These are phyloP conservation scores for Nannochloris sp. DNA, from an alignment of 139 green algal genomes.

Conservation along the genomic window DNA sequence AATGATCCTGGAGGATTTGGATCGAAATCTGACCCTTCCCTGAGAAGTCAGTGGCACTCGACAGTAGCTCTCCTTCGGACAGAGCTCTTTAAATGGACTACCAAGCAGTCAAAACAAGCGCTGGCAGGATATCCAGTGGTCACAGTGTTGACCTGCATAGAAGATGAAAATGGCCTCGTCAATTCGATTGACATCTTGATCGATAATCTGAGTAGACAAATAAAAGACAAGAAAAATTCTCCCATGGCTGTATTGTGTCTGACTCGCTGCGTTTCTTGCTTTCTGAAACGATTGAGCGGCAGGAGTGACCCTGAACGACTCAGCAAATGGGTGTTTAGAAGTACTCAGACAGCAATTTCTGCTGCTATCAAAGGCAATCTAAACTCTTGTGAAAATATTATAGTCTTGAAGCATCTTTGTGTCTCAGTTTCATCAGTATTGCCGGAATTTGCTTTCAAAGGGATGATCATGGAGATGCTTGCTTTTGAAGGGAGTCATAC, in stretches of 20 bases:
- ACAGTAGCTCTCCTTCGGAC: slow-evolving; percentile 37
- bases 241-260: slow-evolving; percentile 27
- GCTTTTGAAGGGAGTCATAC: slow-evolving; percentile 27
- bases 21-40: background rate
- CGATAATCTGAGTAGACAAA: slow-evolving; percentile 54
- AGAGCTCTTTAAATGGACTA: slow-evolving; percentile 52
- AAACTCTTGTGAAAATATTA: slow-evolving; percentile 37
- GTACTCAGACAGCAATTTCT: slow-evolving; percentile 36
- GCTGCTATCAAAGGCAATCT: slow-evolving; percentile 45
- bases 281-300: slow-evolving; percentile 17
- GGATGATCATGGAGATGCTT: slow-evolving; percentile 66
- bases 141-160: slow-evolving; percentile 68
- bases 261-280: slow-evolving; percentile 18
- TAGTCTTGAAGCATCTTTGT: slow-evolving; percentile 43
- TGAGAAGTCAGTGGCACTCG: slow-evolving; percentile 27
- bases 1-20: slow-evolving; percentile 22
- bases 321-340: slow-evolving; percentile 44
- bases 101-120: slow-evolving; percentile 66
- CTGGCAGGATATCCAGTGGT: slow-evolving; percentile 48
- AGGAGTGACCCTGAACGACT: slow-evolving; percentile 13
- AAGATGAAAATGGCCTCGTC: slow-evolving; percentile 40
- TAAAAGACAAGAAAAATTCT: slow-evolving; percentile 29
- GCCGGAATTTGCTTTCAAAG: slow-evolving; percentile 54
- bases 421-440: slow-evolving; percentile 34
- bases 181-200: slow-evolving; percentile 41